Conservation (phyloP, 1,284 basidiomycete species). For the Boletus sp. region DNA sequence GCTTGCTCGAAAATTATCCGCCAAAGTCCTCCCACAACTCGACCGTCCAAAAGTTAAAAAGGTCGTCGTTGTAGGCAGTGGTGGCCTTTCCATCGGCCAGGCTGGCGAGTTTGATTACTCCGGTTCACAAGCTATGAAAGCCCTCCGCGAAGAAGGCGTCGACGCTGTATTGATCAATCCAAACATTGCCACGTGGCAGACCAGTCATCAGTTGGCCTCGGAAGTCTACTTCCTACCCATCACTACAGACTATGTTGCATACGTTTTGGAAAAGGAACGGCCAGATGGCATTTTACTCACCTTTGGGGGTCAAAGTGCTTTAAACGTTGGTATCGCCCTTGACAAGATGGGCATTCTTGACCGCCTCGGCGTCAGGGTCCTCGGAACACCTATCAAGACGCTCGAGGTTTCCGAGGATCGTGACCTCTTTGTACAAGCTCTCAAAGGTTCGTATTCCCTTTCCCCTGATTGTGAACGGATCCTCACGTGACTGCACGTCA, state of each 20-base stretch:
- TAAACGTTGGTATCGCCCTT: constrained; percentile 97
- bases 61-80: constrained; percentile 95
- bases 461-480: neutral
- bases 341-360: constrained; percentile 98
- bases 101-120: constrained; percentile 99
- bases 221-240: constrained; percentile 99
- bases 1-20: constrained; percentile 86
- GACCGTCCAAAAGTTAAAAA: constrained; percentile 90
- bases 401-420: constrained; percentile 97
- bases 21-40: constrained; percentile 86
- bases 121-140: constrained; percentile 98
- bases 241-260: constrained; percentile 97
- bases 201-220: constrained; percentile 93
- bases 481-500: constrained; percentile 32
- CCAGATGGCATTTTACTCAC: constrained; percentile 98
- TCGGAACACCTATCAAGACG: constrained; percentile 94
- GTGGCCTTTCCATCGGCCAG: constrained; percentile 96
- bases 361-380: constrained; percentile 89
- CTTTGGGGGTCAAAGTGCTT: constrained; percentile 96
- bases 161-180: constrained; percentile 97
- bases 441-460: constrained; percentile 68
- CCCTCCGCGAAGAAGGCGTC: constrained; percentile 93
- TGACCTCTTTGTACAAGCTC: constrained; percentile 94
- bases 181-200: constrained; percentile 97
- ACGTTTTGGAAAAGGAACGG: constrained; percentile 97